These are phyloP conservation scores for Dujonia santamariae DNA, from an alignment of 1,139 yeast genomes.

Conservation along the genomic window DNA sequence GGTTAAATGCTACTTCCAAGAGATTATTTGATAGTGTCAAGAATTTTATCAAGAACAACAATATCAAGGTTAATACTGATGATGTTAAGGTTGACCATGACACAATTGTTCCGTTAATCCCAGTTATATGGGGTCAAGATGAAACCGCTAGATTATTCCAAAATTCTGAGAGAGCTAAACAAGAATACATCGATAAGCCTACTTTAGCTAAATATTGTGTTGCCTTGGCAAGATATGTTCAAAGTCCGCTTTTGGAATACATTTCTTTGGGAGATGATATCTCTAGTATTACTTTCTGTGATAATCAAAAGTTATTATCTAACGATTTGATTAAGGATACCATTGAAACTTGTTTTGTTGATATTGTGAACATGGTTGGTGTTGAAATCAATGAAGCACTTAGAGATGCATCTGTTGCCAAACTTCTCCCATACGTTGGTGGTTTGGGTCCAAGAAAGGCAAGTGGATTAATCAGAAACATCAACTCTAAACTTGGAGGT, in stretches of 20 bases:
- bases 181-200: conserved; percentile 87
- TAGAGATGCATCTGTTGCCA: conserved; percentile 68
- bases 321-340: conserved; percentile 64
- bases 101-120: conserved; percentile 39
- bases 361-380: conserved; percentile 87
- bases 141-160: conserved; percentile 91
- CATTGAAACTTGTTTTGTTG: conserved; percentile 81
- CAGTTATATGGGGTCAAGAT: conserved; percentile 81
- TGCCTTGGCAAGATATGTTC: conserved; percentile 86
- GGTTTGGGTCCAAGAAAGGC: conserved; percentile 98
- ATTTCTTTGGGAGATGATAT: conserved; percentile 76
- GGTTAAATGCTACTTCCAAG: conserved; percentile 75
- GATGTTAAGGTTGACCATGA: conserved; percentile 27
- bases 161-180: conserved; percentile 69
- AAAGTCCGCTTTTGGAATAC: conserved; percentile 87
- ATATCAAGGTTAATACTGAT: conserved; percentile 54
- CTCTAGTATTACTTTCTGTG: conserved; percentile 67
- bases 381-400: conserved; percentile 90
- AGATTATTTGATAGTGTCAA: conserved; percentile 56
- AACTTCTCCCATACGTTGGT: conserved; percentile 70
- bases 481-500: conserved; percentile 68
- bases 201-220: conserved; percentile 81
- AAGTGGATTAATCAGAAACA: conserved; percentile 76
- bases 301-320: conserved; percentile 70
- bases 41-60: conserved; percentile 56